These are phyloP conservation scores for Earliella scabrosa DNA, from an alignment of 1,284 basidiomycete genomes.

Conservation along the genomic window DNA sequence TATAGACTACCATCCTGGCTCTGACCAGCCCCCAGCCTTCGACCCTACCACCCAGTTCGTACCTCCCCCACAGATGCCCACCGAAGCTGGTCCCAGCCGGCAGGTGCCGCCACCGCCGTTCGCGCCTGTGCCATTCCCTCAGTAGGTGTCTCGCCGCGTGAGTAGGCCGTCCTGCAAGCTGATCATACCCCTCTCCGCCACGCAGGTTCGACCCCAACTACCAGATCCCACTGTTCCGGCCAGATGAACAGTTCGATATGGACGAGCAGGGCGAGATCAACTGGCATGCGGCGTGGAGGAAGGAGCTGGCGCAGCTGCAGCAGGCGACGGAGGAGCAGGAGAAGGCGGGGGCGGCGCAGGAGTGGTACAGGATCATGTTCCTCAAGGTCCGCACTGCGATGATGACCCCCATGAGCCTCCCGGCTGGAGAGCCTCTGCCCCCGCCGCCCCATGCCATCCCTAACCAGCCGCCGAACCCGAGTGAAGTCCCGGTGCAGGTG, in stretches of 20 bases:
- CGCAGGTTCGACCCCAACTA: slow-evolving; percentile 70
- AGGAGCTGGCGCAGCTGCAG: slow-evolving; percentile 74
- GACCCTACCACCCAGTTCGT: slow-evolving; percentile 61
- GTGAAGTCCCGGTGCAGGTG: slow-evolving; percentile 27
- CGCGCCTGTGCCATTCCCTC: slow-evolving; percentile 59
- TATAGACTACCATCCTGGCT: slow-evolving; percentile 59
- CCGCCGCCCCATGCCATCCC: slow-evolving; percentile 30
- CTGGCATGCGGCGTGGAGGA: slow-evolving; percentile 78
- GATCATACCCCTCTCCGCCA: background rate
- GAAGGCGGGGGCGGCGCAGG: slow-evolving; percentile 73
- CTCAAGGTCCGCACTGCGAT: slow-evolving; percentile 71
- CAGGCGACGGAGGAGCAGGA: slow-evolving; percentile 77
- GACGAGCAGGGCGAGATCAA: slow-evolving; percentile 80
- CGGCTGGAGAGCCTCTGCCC: slow-evolving; percentile 54
- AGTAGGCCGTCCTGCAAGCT: too few species aligned
- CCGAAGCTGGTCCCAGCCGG: slow-evolving; percentile 60
- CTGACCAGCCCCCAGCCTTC: slow-evolving; percentile 42
- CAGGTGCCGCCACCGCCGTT: slow-evolving; percentile 46
- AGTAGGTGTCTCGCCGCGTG: slow-evolving; percentile 42
- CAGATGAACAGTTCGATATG: slow-evolving; percentile 69
- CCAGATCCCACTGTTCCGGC: slow-evolving; percentile 61
- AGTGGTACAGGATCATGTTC: slow-evolving; percentile 85
- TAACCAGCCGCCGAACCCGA: slow-evolving; percentile 29
- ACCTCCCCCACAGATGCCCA: slow-evolving; percentile 55
- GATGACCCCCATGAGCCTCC: slow-evolving; percentile 67